Base-by-base conservation (phyloP, 176 grass and related monocot genomes). In the Juncus inflexus region DNA sequence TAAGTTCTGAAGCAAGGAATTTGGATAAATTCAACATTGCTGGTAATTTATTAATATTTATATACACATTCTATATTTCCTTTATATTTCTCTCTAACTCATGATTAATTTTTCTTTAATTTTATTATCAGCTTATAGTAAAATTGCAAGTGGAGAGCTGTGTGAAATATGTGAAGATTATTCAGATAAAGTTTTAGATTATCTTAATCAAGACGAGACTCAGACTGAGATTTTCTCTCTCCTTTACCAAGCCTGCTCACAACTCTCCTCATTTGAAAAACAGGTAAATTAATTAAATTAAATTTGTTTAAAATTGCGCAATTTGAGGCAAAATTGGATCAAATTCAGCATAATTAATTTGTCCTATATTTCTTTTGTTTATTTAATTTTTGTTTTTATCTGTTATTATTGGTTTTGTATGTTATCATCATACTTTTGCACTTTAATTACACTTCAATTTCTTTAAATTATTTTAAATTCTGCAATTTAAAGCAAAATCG, bases 101-200 rank as follows among this genome's bases (percentile, higher is more conserved):
- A 47, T 72, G 68, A 39, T 37, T 15, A 67, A 11, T 62, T 42
- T 13, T 53, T 43, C 2, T 58, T 5, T 58, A 66, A 15, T 61
- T n/a, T 50, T 65, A 28, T 11, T 69, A 75, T 66, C 71, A 90
- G 86, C 51, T 73, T 10, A 79, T 42, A 50, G 57, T 8, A 59
- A 4, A 15, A 10, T 55, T 56, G 42, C n/a, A 83, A 53, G 70
- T 49, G 76, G 59, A 80, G 76, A 76, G 13, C 3, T 86, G 3
- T 90, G 87, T 79, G 75, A 66, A 42, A 56, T 90, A 62, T 90
- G 83, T 37, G 83, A 90, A 74, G 75, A 74, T 19, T 90, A 80
- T 70, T 86, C 79, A 42, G 37, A 66, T 15, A 65, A 77, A 65
- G 76, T 76, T 36, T 41, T 86, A 11, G 3, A 68, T 65, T 90